Conservation (phyloP, 768 basidiomycete genomes). For the Galerina sulciceps region DNA sequence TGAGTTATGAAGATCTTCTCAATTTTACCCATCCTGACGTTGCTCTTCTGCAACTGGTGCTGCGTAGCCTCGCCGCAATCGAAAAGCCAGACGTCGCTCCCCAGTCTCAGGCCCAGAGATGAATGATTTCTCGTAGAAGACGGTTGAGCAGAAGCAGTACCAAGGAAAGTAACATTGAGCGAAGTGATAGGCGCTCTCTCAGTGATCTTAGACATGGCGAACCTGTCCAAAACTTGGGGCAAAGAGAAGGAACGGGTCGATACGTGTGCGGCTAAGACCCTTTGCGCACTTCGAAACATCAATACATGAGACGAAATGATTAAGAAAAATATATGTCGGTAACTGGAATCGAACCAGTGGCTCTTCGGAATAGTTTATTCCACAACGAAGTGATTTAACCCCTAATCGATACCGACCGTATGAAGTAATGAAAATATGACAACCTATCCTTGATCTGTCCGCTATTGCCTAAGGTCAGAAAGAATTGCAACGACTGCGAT, state of each 20-base stretch:
- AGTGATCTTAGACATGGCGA: conserved; percentile 6
- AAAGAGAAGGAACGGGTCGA: neutral
- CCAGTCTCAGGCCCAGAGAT: conserved; percentile 66
- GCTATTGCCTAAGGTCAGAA: no score
- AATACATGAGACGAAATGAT: no score
- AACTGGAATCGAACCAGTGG: conserved; percentile 38
- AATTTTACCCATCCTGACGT: conserved; percentile 78
- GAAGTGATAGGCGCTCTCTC: conserved; percentile 25
- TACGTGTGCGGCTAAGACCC: no score
- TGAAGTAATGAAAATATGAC: no score
- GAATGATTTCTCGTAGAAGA: conserved; percentile 83
- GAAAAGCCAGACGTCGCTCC: conserved; percentile 79
- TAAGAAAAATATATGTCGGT: conserved; percentile 25
- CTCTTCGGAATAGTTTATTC: conserved; percentile 30
- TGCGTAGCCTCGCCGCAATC: conserved; percentile 89
- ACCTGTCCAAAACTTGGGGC: neutral
- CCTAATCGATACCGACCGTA: conserved; percentile 34
- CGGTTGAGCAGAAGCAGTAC: conserved; percentile 82
- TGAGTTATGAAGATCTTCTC: conserved; percentile 89
- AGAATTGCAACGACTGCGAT: no score
- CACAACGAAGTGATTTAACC: conserved; percentile 43
- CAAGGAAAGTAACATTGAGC: conserved; percentile 73
- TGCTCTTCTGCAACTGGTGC: conserved; percentile 72
- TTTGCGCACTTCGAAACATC: neutral
- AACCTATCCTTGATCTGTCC: no score